Evolutionary conservation across 1,284 basidiomycete species (phyloP).

Genomic region (Pholiota adiposa): DNA sequence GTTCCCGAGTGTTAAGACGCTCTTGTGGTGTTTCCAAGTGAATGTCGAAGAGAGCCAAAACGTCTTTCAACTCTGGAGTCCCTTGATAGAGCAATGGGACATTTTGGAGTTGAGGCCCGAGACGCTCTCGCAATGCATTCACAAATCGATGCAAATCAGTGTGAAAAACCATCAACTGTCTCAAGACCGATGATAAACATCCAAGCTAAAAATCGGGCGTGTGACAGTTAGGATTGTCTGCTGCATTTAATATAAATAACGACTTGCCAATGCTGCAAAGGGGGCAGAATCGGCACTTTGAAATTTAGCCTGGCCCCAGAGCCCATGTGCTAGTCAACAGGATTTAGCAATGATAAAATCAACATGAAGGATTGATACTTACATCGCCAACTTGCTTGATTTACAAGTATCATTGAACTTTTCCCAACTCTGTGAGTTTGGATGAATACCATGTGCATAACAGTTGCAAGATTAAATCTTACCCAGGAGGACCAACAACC

Average conservation of each 20-base stretch:
- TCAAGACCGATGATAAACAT: conserved; percentile 68
- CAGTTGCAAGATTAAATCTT: conserved; percentile 16
- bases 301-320: conserved; percentile 78
- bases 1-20: conserved; percentile 56
- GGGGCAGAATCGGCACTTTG: conserved; percentile 65
- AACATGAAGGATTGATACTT: conserved; percentile 25
- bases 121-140: conserved; percentile 52
- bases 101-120: conserved; percentile 71
- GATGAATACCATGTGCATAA: background rate
- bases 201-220: conserved; percentile 46
- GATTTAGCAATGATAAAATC: background rate
- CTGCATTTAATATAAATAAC: background rate
- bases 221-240: background rate
- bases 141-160: conserved; percentile 73
- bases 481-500: conserved; percentile 69
- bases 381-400: conserved; percentile 75
- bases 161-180: conserved; percentile 73
- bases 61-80: conserved; percentile 67
- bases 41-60: conserved; percentile 59
- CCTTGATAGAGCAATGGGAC: conserved; percentile 71
- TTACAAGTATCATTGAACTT: conserved; percentile 66
- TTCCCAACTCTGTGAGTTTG: conserved; percentile 59
- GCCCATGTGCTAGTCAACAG: conserved; percentile 56
- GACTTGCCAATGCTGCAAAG: conserved; percentile 62
- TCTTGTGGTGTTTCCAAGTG: conserved; percentile 55